Evolutionary conservation across 495 filamentous ascomycete species (phyloP), one percentile per base, ranked within the genome.

Genomic region (Glonium stellatum): DNA sequence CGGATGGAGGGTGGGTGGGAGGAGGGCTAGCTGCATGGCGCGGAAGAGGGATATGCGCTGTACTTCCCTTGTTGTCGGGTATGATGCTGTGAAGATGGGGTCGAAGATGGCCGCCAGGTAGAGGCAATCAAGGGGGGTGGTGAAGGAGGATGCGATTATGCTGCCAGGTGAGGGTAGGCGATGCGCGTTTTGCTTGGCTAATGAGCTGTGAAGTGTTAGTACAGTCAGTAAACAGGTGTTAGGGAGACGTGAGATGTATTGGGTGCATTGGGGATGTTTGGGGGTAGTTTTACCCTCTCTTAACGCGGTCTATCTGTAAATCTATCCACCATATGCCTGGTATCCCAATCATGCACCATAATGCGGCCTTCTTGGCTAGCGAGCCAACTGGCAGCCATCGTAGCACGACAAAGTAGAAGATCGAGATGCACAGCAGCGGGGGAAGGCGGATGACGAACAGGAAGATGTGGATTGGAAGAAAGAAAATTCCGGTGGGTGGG

Each of bases 271-370:
- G 34, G 18, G 19, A 50, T 13, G 34, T 21, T 39, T 31, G 55
- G 3, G 13, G 12, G 25, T 1, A 6, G 27, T 74, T 75, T 53
- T 64, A 86, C 78, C 93, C 93, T 77, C 89, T 90, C 73, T 86
- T 87, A 37, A 99, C 93, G 34, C 92, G 90, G 70, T 97, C 93
- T 44, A 99, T 86, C 67, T 97, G 92, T 0, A 99, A 78, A 73
- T 97, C 93, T 52, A 96, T 87, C 92, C 92, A 97, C 92, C 93
- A 97, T 39, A 97, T 85, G 19, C 92, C 92, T 0, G 90, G 88
- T 22, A 91, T 85, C 34, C 83, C 85, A 18, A 99, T 79, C 46
- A 97, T 82, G 49, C 83, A 78, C 92, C 95, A 97, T 31, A 97
- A 70, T 41, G 86, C 79, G 15, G 90, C 84, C 72, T 96, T 97